A percentile compares a stretch with the other conserved stretches of the same genome.
Conservation (phyloP, 2,329 filamentous ascomycete species). For the Xylaria sp. region DNA sequence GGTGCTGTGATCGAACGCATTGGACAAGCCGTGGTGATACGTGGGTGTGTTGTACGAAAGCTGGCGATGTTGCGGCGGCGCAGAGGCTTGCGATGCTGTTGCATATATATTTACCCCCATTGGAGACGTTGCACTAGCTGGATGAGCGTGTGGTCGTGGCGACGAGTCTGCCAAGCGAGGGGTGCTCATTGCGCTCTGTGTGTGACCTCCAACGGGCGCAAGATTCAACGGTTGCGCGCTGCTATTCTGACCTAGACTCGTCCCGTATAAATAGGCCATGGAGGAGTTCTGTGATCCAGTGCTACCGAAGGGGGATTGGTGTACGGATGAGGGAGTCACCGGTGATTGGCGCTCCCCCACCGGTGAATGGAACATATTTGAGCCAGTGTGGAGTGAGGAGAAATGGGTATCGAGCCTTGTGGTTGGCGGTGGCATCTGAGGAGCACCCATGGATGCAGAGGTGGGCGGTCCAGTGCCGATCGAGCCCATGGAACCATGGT, state of each 20-base stretch:
- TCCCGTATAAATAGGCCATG: slow-evolving; percentile 42
- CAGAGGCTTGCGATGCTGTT: slow-evolving; percentile 43
- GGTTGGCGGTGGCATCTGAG: slow-evolving; percentile 46
- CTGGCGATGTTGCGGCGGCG: slow-evolving; percentile 44
- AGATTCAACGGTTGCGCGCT: slow-evolving; percentile 42
- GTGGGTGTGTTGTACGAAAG: slow-evolving; percentile 44
- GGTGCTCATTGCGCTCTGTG: slow-evolving; percentile 42
- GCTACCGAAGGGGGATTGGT: slow-evolving; percentile 45
- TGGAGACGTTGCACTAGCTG: slow-evolving; percentile 44
- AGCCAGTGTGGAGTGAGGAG: slow-evolving; percentile 42
- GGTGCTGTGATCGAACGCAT: slow-evolving; percentile 45
- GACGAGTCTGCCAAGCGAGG: slow-evolving; percentile 45
- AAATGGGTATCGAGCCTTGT: slow-evolving; percentile 46
- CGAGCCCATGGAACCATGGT: slow-evolving; percentile 40
- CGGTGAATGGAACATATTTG: slow-evolving; percentile 41
- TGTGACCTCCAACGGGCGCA: slow-evolving; percentile 42
- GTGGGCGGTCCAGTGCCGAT: slow-evolving; percentile 44
- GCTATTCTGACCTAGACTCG: slow-evolving; percentile 38
- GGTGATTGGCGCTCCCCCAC: slow-evolving; percentile 45
- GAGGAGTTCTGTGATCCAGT: slow-evolving; percentile 40
- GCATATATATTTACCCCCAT: slow-evolving; percentile 47
- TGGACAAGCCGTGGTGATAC: slow-evolving; percentile 44
- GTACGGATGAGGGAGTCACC: slow-evolving; percentile 44
- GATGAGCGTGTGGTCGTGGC: slow-evolving; percentile 42
- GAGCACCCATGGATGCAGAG: slow-evolving; percentile 42